A percentile compares a stretch with the other conserved stretches of the same genome.
Conservation (phyloP, 768 basidiomycete genomes). For the Fomitopsis serialis region DNA sequence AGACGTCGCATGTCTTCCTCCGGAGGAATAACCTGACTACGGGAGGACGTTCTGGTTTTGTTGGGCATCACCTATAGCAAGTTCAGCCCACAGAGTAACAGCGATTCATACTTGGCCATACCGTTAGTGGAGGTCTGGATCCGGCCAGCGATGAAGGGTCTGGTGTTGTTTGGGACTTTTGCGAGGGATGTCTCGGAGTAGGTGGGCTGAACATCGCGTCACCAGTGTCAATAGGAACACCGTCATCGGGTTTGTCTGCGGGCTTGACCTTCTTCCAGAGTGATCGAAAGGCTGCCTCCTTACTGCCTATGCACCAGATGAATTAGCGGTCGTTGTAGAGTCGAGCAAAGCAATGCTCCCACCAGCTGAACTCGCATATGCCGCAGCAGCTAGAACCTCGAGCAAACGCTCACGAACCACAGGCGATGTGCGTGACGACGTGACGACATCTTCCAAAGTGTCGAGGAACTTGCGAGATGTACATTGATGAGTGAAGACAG, state of each 20-base stretch:
- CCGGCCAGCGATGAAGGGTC: neutral
- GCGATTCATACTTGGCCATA: conserved; percentile 1
- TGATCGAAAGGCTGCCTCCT: conserved; percentile 54
- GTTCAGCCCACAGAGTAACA: neutral
- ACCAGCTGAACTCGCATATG: conserved; percentile 48
- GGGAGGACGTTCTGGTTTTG: conserved; percentile 21
- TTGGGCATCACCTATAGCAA: conserved; percentile 4
- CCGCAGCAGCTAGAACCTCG: conserved; percentile 79
- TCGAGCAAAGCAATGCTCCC: neutral
- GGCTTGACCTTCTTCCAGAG: conserved; percentile 83
- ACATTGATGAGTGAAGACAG: conserved; percentile 65
- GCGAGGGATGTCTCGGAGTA: conserved; percentile 23
- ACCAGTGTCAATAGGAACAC: conserved; percentile 71
- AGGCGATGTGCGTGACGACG: conserved; percentile 58
- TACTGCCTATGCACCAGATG: neutral
- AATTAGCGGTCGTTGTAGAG: neutral
- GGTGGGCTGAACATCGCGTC: conserved; percentile 80
- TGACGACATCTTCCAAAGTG: conserved; percentile 69
- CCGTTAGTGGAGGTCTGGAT: conserved; percentile 10
- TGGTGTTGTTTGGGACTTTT: neutral
- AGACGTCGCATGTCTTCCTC: conserved; percentile 84
- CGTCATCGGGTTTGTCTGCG: conserved; percentile 76
- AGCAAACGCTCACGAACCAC: conserved; percentile 78
- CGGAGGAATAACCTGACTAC: conserved; percentile 50
- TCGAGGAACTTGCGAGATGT: conserved; percentile 75